These are phyloP conservation scores for Aspergillus steynii DNA, from an alignment of 495 filamentous ascomycete genomes.

Conservation along the genomic window DNA sequence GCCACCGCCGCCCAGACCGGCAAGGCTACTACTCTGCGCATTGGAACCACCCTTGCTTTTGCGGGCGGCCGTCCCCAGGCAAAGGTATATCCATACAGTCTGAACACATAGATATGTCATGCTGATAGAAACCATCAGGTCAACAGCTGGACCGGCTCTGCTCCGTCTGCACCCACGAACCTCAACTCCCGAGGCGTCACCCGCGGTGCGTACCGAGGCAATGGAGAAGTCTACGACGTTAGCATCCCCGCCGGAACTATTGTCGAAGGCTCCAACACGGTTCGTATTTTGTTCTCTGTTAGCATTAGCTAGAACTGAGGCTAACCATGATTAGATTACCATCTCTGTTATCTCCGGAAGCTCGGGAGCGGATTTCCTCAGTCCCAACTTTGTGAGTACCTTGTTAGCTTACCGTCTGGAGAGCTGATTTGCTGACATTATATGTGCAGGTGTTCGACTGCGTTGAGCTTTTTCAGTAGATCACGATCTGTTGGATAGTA, in stretches of 20 bases:
- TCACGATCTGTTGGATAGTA: neutral
- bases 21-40: conserved; percentile 60
- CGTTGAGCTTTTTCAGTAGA: conserved; percentile 51
- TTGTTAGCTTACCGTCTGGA: neutral
- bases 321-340: conserved; percentile 41
- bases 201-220: conserved; percentile 61
- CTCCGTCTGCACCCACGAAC: conserved; percentile 58
- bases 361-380: conserved; percentile 52
- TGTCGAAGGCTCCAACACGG: conserved; percentile 58
- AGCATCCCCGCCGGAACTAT: conserved; percentile 56
- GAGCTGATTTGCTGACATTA: neutral
- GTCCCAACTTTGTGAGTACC: conserved; percentile 61
- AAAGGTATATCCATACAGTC: conserved; percentile 11
- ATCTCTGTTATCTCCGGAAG: conserved; percentile 61
- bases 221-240: conserved; percentile 62
- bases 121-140: conserved; percentile 25
- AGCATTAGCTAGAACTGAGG: neutral
- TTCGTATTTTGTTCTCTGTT: conserved; percentile 8
- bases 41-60: conserved; percentile 65
- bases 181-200: conserved; percentile 66
- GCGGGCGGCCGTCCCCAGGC: conserved; percentile 45
- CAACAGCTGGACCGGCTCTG: conserved; percentile 49
- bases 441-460: conserved; percentile 54
- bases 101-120: neutral
- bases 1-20: conserved; percentile 50